phyloP scores from a whole-genome alignment of 805 yeast genomes.

The Maudiozyma serrabonitensis region DNA sequence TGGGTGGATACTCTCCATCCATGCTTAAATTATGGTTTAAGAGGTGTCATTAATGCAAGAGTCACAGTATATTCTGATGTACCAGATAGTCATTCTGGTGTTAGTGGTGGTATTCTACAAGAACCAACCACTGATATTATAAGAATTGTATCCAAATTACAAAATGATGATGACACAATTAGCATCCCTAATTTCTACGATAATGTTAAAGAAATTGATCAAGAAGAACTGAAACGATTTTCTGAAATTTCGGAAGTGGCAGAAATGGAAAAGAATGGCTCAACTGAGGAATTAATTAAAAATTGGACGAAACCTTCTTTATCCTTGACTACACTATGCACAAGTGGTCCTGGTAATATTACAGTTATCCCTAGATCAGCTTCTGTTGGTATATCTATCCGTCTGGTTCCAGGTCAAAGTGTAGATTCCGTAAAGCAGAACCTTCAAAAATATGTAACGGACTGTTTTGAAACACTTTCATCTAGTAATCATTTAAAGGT shows the following conservation, averaged over 20 bases:
- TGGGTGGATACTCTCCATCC: conserved; percentile 90
- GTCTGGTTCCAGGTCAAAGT: conserved; percentile 86
- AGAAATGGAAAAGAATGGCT: conserved; percentile 19
- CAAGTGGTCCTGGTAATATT: conserved; percentile 82
- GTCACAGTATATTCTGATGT: conserved; percentile 59
- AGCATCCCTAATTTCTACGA: conserved; percentile 63
- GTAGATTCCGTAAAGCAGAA: conserved; percentile 44
- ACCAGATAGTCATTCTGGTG: conserved; percentile 93
- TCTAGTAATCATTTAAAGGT: conserved; percentile 57
- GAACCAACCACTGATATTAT: conserved; percentile 88
- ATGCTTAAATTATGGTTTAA: conserved; percentile 84
- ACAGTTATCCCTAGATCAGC: conserved; percentile 85
- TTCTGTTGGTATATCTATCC: conserved; percentile 63
- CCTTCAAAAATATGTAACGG: conserved; percentile 38
- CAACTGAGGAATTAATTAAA: conserved; percentile 48
- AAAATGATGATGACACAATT: conserved; percentile 46
- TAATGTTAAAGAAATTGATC: conserved; percentile 48
- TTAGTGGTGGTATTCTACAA: conserved; percentile 82
- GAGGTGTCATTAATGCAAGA: conserved; percentile 83
- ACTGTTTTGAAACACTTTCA: conserved; percentile 39
- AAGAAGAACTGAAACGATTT: conserved; percentile 51
- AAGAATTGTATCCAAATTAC: conserved; percentile 56
- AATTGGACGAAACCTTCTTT: conserved; percentile 89
- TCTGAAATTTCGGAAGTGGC: conserved; percentile 45
- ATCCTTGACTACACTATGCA: conserved; percentile 73